A percentile compares a stretch with the other conserved stretches of the same genome.
phyloP scores from a whole-genome alignment of 148 eudicot genomes.

The Amaranthus hypochondriacus region DNA sequence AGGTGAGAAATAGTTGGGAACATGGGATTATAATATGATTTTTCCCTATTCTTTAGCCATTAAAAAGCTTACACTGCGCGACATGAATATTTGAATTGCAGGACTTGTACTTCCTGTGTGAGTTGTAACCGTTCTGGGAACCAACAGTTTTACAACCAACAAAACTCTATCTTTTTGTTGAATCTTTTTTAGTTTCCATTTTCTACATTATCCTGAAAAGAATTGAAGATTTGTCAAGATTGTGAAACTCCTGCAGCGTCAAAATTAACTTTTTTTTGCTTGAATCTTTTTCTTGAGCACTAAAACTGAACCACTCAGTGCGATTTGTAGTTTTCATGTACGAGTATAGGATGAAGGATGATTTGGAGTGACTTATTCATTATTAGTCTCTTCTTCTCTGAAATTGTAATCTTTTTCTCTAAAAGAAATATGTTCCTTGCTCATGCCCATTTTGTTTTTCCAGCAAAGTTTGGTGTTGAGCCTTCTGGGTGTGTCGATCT shows the following conservation, averaged over 20 bases:
- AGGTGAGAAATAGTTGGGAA: too few species aligned
- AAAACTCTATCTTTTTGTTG: too few species aligned
- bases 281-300: not conserved
- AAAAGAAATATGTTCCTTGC: not conserved
- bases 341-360: not conserved
- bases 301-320: not conserved
- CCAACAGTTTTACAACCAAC: too few species aligned
- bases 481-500: constrained; percentile 83
- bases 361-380: not conserved
- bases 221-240: not conserved
- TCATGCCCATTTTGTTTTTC: constrained; percentile 10
- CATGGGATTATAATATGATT: too few species aligned
- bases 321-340: not conserved
- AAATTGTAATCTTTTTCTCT: not conserved
- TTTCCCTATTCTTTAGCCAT: too few species aligned
- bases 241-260: not conserved
- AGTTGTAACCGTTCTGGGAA: too few species aligned
- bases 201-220: not conserved
- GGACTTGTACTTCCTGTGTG: too few species aligned
- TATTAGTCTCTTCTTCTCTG: not conserved
- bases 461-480: constrained; percentile 96
- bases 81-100: too few species aligned
- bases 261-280: not conserved
- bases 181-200: not conserved
- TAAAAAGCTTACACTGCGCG: too few species aligned